Evolutionary conservation across 2,329 filamentous ascomycete species (phyloP).

Genomic region (Mollisia scopiformis): DNA sequence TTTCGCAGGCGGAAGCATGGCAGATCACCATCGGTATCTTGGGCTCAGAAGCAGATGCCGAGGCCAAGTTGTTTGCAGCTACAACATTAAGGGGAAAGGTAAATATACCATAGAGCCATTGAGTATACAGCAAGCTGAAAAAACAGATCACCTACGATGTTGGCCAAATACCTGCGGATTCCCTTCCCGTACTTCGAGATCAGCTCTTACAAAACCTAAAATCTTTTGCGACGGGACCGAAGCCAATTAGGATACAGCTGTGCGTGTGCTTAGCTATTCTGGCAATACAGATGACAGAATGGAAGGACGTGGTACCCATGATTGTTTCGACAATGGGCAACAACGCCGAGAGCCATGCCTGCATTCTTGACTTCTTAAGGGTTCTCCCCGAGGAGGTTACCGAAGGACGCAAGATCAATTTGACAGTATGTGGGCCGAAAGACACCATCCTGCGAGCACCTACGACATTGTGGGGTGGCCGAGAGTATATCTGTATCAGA

Average conservation of each 20-base stretch:
- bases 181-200: slow-evolving; percentile 77
- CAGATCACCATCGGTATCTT: slow-evolving; percentile 83
- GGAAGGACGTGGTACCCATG: slow-evolving; percentile 88
- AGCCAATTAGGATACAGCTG: slow-evolving; percentile 85
- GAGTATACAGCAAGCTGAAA: slow-evolving; percentile 19
- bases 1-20: slow-evolving; percentile 81
- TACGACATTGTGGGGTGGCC: slow-evolving; percentile 38
- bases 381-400: slow-evolving; percentile 98
- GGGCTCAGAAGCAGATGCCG: slow-evolving; percentile 77
- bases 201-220: slow-evolving; percentile 83
- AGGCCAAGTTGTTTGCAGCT: slow-evolving; percentile 92
- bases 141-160: slow-evolving; percentile 93
- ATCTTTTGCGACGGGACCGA: slow-evolving; percentile 79
- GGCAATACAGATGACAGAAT: slow-evolving; percentile 93
- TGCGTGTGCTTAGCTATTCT: slow-evolving; percentile 94
- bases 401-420: slow-evolving; percentile 98
- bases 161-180: slow-evolving; percentile 78
- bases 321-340: slow-evolving; percentile 79
- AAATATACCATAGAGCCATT: slow-evolving; percentile 32
- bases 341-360: slow-evolving; percentile 78
- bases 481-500: slow-evolving; percentile 40
- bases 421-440: slow-evolving; percentile 87
- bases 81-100: slow-evolving; percentile 99
- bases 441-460: slow-evolving; percentile 46
- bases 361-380: slow-evolving; percentile 92